phyloP scores from a whole-genome alignment of 768 basidiomycete species.

The Cantharellus anzutake region DNA sequence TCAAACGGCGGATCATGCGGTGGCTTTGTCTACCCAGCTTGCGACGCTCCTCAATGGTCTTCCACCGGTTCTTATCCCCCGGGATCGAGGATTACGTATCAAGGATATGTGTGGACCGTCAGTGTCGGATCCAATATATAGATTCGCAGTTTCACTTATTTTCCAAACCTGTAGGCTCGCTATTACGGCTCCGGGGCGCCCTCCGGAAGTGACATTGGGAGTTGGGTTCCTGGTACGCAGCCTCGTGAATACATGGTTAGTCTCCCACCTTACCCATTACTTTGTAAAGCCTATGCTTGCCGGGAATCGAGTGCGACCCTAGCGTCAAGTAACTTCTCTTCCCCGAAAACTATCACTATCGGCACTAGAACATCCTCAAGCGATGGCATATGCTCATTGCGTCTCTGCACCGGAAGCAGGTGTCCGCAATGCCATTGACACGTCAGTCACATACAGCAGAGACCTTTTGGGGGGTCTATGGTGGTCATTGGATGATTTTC shows the following conservation, averaged over 20 bases:
- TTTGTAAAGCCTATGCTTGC: constrained; percentile 2
- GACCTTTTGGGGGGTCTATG: too few species aligned
- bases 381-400: background rate
- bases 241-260: background rate
- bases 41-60: background rate
- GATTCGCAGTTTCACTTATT: background rate
- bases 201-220: constrained; percentile 2
- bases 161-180: background rate
- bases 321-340: constrained; percentile 6
- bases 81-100: background rate
- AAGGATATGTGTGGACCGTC: background rate
- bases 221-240: constrained; percentile 6
- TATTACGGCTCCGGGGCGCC: constrained; percentile 5
- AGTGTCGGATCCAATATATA: too few species aligned
- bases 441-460: too few species aligned
- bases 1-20: constrained; percentile 4
- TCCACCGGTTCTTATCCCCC: background rate
- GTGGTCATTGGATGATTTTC: too few species aligned
- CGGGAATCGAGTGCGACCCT: background rate
- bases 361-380: constrained; percentile 6
- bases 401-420: background rate
- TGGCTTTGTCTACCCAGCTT: constrained; percentile 1
- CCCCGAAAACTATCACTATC: constrained; percentile 12
- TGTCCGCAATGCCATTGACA: too few species aligned
- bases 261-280: background rate